Percentiles rank a stretch among this genome's conserved stretches.
Evolutionary conservation across 2,329 filamentous ascomycete genomes (phyloP).

Genomic region (Talaromyces sp.): DNA sequence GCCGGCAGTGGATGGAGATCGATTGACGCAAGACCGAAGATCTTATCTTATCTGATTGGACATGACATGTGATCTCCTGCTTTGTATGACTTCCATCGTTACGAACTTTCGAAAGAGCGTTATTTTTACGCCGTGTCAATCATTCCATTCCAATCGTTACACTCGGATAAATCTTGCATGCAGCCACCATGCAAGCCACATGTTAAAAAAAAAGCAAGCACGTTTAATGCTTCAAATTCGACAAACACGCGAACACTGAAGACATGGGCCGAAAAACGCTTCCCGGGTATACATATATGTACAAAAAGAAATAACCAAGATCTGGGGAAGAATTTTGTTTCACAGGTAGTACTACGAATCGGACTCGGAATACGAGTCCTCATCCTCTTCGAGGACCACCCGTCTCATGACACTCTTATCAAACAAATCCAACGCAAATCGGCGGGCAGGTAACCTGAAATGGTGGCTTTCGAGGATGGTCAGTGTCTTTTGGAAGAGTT

Average conservation of each 20-base stretch:
- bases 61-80: neutral
- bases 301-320: neutral
- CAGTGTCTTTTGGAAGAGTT: constrained; percentile 82
- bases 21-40: neutral
- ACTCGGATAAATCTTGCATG: neutral
- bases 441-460: constrained; percentile 79
- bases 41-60: neutral
- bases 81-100: no score
- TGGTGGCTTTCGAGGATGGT: constrained; percentile 82
- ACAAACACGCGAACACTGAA: neutral
- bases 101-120: neutral
- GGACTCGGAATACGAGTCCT: constrained; percentile 4
- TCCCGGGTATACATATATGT: neutral
- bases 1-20: neutral
- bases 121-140: neutral
- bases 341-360: neutral
- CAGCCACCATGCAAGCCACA: neutral
- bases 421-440: constrained; percentile 90
- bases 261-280: neutral
- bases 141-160: neutral
- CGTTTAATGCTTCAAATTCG: neutral
- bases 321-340: neutral
- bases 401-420: constrained; percentile 82
- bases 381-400: constrained; percentile 75
- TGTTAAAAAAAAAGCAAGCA: constrained; percentile 1